Base-by-base conservation (phyloP, 495 filamentous ascomycete genomes). In the Talaromyces adpressus region DNA sequence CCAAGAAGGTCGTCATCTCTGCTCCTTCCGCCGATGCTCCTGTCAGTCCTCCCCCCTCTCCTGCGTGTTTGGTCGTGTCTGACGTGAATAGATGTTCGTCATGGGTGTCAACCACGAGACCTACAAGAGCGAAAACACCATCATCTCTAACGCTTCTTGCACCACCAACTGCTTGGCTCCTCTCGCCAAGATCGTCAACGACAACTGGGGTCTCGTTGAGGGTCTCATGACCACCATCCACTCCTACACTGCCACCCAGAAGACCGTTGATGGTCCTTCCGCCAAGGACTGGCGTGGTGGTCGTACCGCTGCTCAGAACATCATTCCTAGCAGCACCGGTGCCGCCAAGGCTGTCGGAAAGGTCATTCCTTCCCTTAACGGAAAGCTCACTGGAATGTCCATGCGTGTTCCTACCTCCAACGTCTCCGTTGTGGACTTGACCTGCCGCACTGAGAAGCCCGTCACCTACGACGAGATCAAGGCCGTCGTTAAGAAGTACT, bases 1-100 rank as follows among this genome's bases (percentile, higher is more conserved):
- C 94, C 76, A 98, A 97, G 91, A 96, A 97, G 85, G 94, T 98
- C 78, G 84, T 98, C 84, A 98, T 98, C 88, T 98, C 94, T 70
- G 94, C 94, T 71, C 94, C 94, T 68, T 98, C 94, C 68, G 92
- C 92, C 65, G 94, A 98, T 86, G 95, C 94, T 71, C 93, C 94
- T 72, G 60, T 62, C 25, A 62, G 60, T 62, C 16, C 5, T 61
- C 4, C 5, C 23, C 23, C 8, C 16, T 41, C 18, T 9, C 5
- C 12, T 62, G 5, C 7, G 16, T 23, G 2, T 20, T 4, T 22
- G 23, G 11, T 16, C 22, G 18, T 30, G 29, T 18, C 25, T 58
- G 12, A 58, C 16, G 2, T 36, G 16, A 2, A 3, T 36, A 58
- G 60, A 98, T 98, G 94, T 98, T 94, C 85, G 94, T 98, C 72